Evolutionary conservation across 2,329 filamentous ascomycete genomes (phyloP), one percentile per base, ranked within the genome.

Genomic region (Penicillium sp.): DNA sequence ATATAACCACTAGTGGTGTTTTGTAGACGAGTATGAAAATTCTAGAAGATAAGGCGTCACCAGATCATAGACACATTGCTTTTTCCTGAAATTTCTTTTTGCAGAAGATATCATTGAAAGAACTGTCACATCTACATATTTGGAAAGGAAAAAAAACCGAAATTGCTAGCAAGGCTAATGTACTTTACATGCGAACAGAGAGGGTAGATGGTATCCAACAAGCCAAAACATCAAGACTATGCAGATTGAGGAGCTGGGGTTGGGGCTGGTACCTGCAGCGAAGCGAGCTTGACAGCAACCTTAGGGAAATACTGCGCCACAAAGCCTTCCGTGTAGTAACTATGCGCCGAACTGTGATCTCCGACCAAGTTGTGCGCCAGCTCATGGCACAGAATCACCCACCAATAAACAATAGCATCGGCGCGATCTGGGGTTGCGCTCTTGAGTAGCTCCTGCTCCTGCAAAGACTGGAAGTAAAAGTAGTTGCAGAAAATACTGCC

Each of bases 401-500:
- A 97, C 93, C 93, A 97, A 81, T 93, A 96, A 1, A 89, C 84
- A 57, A 86, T 79, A 3, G 90, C 90, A 60, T 94, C 89, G 4
- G 85, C 81, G 70, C 80, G 86, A 17, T 79, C 83, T 48, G 70
- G 72, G 49, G 57, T 76, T 49, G 63, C 64, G 59, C 65, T 71
- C 23, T 69, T 63, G 21, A 73, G 70, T 48, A 86, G 73, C 61
- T 79, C 74, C 15, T 77, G 68, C 44, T 85, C 80, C 69, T 97
- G 93, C 33, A 97, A 76, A 68, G 93, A 87, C 59, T 89, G 77
- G 73, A 93, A 97, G 79, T 91, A 96, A 19, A 90, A 83, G 62
- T 96, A 83, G 70, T 99, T 99, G 81, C 92, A 97, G 78, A 97
- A 99, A 31, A 99, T 84, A 67, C 89, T 91, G 38, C 93, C 93